phyloP scores from a whole-genome alignment of 495 filamentous ascomycete species.

The Xanthoparmelia taractica region DNA sequence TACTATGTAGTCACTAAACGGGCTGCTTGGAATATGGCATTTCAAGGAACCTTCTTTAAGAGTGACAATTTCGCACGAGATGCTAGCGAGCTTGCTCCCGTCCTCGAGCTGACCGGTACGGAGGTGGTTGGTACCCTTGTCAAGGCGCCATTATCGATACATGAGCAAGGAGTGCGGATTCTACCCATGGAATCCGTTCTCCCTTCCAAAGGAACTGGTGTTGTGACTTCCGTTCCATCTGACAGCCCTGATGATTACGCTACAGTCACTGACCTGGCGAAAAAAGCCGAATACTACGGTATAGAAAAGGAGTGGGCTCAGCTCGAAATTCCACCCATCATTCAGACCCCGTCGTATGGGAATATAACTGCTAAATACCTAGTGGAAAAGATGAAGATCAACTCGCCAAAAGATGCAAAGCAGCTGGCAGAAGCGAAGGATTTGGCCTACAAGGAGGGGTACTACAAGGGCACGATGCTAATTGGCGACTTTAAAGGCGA shows the following conservation, averaged over 20 bases:
- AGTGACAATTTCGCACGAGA: slow-evolving; percentile 65
- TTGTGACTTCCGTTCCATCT: slow-evolving; percentile 90
- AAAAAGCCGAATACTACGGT: slow-evolving; percentile 95
- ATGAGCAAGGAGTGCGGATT: slow-evolving; percentile 73
- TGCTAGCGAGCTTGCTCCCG: slow-evolving; percentile 42
- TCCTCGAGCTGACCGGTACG: slow-evolving; percentile 64
- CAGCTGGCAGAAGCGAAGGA: slow-evolving; percentile 91
- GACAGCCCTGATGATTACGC: slow-evolving; percentile 95
- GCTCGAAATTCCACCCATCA: slow-evolving; percentile 78
- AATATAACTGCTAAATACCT: slow-evolving; percentile 74
- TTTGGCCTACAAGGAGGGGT: slow-evolving; percentile 93
- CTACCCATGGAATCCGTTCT: slow-evolving; percentile 93
- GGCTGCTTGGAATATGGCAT: slow-evolving; percentile 92
- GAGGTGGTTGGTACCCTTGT: slow-evolving; percentile 78
- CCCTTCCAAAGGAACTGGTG: slow-evolving; percentile 87
- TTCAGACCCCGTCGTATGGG: slow-evolving; percentile 83
- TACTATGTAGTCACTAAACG: slow-evolving; percentile 81
- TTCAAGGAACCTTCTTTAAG: slow-evolving; percentile 74
- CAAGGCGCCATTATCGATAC: slow-evolving; percentile 82
- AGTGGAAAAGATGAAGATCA: slow-evolving; percentile 91
- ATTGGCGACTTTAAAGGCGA: slow-evolving; percentile 84
- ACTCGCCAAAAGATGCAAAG: slow-evolving; percentile 87
- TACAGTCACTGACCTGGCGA: slow-evolving; percentile 76
- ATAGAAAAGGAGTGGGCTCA: slow-evolving; percentile 97
- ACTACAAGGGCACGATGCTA: slow-evolving; percentile 89